Evolutionary conservation across 1,139 yeast genomes (phyloP), one percentile per base, ranked within the genome.

Genomic region (Geotrichum bryndzae): DNA sequence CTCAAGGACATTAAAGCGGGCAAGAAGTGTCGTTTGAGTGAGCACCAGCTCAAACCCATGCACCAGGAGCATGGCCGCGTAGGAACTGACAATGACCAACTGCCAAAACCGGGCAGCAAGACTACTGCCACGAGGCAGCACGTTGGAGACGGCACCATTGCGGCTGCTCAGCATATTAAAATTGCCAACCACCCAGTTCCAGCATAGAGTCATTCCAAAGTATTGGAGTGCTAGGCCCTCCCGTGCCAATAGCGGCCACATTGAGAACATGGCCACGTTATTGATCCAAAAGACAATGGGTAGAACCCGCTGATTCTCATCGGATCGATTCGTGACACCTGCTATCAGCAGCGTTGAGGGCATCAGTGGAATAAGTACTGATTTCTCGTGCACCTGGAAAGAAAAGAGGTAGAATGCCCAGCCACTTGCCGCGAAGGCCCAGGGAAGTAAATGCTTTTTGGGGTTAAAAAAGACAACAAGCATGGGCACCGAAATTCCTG

Each of bases 301-400:
- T 13, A 53, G 29, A 23, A 54, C 52, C 22, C 61, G 55, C 7
- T 59, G 59, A 15, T 59, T 59, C 4, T 60, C 59, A n/a, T 84
- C 79, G 64, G 85, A 84, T 54, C 84, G 82, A 52, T 82, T 75
- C 2, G 48, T 41, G 48, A 41, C 48, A 48, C 83, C 79, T 27
- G 88, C 81, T 63, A 84, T 80, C 23, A 90, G 74, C 60, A 94
- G 77, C 0, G 95, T 84, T 3, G 90, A 84, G 3, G 99, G 99
- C 68, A 94, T 74, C 65, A 95, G 79, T 0, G 99, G 98, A 2
- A 95, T 81, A 63, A 95, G 77, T 4, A 95, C 92, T 0, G 91
- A 85, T 76, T 94, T 90, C 73, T 94, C 99, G 73, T 95, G 99
- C 3, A 94, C 99, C 73, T 94, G 98, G 77, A 90, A 95, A 31